Evolutionary conservation across 1,284 basidiomycete genomes (phyloP), one percentile per base, ranked within the genome.

Genomic region (Microbotryum scabiosae): DNA sequence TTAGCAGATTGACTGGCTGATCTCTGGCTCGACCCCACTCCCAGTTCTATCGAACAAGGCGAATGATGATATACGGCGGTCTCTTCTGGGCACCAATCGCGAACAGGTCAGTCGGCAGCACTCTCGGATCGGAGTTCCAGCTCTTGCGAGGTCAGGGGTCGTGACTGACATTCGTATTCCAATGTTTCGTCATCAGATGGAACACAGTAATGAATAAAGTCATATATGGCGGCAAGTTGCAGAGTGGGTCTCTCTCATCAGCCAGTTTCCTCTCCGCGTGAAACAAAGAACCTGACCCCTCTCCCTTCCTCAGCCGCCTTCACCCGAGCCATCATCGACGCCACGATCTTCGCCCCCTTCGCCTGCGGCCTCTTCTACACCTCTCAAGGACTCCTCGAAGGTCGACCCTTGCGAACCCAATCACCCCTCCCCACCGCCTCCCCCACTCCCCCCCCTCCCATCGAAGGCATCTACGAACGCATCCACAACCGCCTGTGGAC

Each of bases 291-390:
- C 18, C 32, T 58, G 21, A 45, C 21, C 32, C 10, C 21, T 21
- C 3, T 30, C 20, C 43, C 7, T 30, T 20, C 47, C 4, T 36
- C 61, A 72, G 71, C 71, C 20, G 63, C 64, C n/a, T 49, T 63
- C 25, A 59, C 68, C 6, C 60, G 71, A 4, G 62, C 67, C 3
- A 54, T 58, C 1, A 65, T 67, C 36, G 70, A 73, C 62, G 65
- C 69, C 48, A 25, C 59, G 21, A 44, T 67, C 51, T 73, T 73
- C 54, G 64, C 70, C 12, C 70, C 71, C 0, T 70, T 71, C 54
- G 63, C 70, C 12, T 71, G 69, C 10, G 64, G 61, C 26, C 63
- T 70, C 47, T 73, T 71, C 59, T 73, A 71, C 58, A 36, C 52
- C 18, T 66, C 56, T 16, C 69, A 71, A 45, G 71, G 71, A 4